phyloP scores from a whole-genome alignment of 495 filamentous ascomycete genomes.

The Xylaria bambusicola region DNA sequence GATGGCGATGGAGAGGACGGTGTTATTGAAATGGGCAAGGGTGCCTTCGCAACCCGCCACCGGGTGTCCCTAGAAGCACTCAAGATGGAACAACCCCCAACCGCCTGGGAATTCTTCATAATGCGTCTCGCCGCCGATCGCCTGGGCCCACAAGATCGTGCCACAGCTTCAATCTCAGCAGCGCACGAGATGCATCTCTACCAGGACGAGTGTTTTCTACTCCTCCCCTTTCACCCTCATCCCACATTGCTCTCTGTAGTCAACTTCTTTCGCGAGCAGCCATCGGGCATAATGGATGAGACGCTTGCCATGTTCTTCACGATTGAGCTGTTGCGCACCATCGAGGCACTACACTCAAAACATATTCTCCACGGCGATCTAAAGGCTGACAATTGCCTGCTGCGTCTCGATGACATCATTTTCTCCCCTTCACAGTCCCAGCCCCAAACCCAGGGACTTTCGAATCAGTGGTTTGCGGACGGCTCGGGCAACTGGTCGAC shows the following conservation, averaged over 20 bases:
- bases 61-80: constrained; percentile 74
- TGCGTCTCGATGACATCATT: constrained; percentile 67
- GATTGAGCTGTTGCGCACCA: constrained; percentile 84
- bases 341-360: constrained; percentile 81
- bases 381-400: constrained; percentile 91
- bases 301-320: constrained; percentile 90
- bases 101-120: constrained; percentile 95
- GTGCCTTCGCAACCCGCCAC: constrained; percentile 40
- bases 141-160: constrained; percentile 65
- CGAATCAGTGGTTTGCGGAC: constrained; percentile 64
- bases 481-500: constrained; percentile 76
- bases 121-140: constrained; percentile 78
- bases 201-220: constrained; percentile 76
- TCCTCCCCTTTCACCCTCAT: constrained; percentile 85
- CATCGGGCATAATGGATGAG: constrained; percentile 78
- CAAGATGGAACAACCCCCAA: constrained; percentile 86
- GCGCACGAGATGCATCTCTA: constrained; percentile 89
- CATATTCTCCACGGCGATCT: constrained; percentile 89
- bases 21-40: constrained; percentile 50
- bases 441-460: constrained; percentile 23
- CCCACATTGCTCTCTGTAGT: constrained; percentile 92
- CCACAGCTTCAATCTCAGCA: constrained; percentile 71
- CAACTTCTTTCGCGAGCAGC: constrained; percentile 76
- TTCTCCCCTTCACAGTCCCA: constrained; percentile 48
- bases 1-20: constrained; percentile 50